Conservation (phyloP, 2,329 filamentous ascomycete genomes). For the Penicillium sp. region DNA sequence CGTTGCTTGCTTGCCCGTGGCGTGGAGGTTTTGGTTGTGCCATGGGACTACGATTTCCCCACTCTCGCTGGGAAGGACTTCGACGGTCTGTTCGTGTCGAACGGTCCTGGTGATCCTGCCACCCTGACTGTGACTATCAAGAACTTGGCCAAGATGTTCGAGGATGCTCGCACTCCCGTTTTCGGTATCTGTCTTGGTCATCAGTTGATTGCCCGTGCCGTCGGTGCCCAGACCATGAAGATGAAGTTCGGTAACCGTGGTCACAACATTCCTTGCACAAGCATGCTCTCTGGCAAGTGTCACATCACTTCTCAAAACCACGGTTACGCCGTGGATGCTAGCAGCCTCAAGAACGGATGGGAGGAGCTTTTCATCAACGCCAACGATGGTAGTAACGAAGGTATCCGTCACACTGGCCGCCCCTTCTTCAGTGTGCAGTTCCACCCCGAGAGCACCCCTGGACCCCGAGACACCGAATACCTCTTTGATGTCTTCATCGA, state of each 20-base stretch:
- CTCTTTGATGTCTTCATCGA: constrained; percentile 95
- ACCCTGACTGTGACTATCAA: constrained; percentile 73
- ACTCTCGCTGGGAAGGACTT: constrained; percentile 74
- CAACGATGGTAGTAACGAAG: constrained; percentile 97
- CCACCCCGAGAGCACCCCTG: constrained; percentile 94
- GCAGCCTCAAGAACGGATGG: constrained; percentile 73
- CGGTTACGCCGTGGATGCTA: constrained; percentile 85
- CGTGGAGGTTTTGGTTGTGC: constrained; percentile 89
- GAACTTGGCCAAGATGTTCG: constrained; percentile 71
- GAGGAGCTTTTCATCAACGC: constrained; percentile 95
- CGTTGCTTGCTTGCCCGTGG: constrained; percentile 87
- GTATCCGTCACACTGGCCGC: constrained; percentile 78
- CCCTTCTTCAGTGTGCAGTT: constrained; percentile 99
- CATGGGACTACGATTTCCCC: constrained; percentile 92
- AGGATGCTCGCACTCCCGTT: constrained; percentile 76
- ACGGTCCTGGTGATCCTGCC: constrained; percentile 92
- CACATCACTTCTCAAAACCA: constrained; percentile 99
- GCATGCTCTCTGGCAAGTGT: constrained; percentile 89
- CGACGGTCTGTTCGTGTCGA: constrained; percentile 95
- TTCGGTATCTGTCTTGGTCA: constrained; percentile 97
- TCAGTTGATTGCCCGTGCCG: constrained; percentile 83
- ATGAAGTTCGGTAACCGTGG: constrained; percentile 99
- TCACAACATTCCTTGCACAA: constrained; percentile 97
- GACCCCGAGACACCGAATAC: constrained; percentile 91
- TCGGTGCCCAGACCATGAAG: constrained; percentile 81